Conservation (phyloP, 176 grass and related monocot genomes). For the Zizania latifolia region DNA sequence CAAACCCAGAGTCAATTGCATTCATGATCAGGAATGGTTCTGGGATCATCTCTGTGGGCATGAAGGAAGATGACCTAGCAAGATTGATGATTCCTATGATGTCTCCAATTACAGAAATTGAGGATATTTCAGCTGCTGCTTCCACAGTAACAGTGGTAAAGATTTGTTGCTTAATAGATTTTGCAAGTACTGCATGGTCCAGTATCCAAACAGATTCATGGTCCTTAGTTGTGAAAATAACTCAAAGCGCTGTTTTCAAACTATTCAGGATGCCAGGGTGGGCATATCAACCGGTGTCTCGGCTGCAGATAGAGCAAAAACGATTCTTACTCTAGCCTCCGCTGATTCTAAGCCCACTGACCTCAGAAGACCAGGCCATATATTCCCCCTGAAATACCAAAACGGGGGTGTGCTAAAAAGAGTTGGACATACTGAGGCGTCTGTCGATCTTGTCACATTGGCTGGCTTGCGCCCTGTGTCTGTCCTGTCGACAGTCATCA, state of each 20-base stretch:
- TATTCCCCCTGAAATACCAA: conserved; percentile 81
- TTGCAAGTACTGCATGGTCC: background rate
- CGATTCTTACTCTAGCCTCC: conserved; percentile 64
- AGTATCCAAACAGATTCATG: background rate
- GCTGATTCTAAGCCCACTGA: conserved; percentile 80
- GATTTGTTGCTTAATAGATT: background rate
- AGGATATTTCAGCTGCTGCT: conserved; percentile 61
- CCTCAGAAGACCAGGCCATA: conserved; percentile 72
- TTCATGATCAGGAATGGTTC: conserved; percentile 95
- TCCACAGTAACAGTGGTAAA: conserved; percentile 82
- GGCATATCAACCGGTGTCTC: conserved; percentile 67
- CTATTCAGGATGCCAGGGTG: conserved; percentile 68
- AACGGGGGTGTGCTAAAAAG: conserved; percentile 78
- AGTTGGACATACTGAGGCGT: conserved; percentile 80
- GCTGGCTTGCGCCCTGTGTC: conserved; percentile 64
- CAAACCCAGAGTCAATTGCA: conserved; percentile 47
- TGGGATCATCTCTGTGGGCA: conserved; percentile 84
- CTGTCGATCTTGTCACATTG: conserved; percentile 61
- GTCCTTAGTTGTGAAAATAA: background rate
- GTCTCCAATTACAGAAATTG: conserved; percentile 63
- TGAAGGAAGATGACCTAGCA: conserved; percentile 75
- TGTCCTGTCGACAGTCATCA: conserved; percentile 66
- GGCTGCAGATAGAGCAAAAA: conserved; percentile 76
- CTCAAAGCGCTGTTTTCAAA: conserved; percentile 9
- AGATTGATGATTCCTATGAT: conserved; percentile 94